Base-by-base conservation (phyloP, 2,329 filamentous ascomycete species). In the Sphaceloma murrayae region DNA sequence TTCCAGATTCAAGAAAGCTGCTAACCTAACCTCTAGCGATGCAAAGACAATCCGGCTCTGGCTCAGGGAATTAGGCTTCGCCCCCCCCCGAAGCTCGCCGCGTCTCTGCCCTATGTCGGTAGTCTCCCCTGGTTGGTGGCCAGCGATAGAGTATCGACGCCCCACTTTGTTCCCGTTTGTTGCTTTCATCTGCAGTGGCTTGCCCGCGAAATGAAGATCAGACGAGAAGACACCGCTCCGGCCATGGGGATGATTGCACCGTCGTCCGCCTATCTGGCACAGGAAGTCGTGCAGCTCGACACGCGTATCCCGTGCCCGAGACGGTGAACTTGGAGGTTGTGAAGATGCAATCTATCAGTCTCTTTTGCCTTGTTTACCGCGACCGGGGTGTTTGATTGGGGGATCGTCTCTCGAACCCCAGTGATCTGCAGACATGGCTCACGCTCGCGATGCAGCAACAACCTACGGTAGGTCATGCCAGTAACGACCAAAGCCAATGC, bases 321-420 rank as follows among this genome's bases (percentile, higher is more conserved):
- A 40, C 36, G 36, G 36, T 40, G n/a, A 40, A 26, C 36, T 29
- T 11, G 19, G 36, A 40, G 36, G 36, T 40, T 10, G 18, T 11
- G 24, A 18, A 17, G 22, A 26, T 9, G 27, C 36, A 40, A 40
- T 40, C 36, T 17, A 40, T 40, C 36, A 26, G 19, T 4, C 24
- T n/a, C n/a, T 40, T 40, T 40, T 24, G 19, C 36, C 22, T 40
- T 14, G 22, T 40, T n/a, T 40, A 26, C 36, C 27, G 11, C 36
- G 36, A 40, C 36, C 21, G 36, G 36, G 36, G 16, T 40, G 19
- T 29, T 40, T 40, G 36, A 40, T 40, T 40, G 36, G 36, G 36
- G 36, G 36, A 40, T 40, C 36, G 36, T 19, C 36, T n/a, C 18
- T 16, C 17, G 19, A 27, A 40, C 19, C 36, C 26, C 36, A 19